Percentiles rank a stretch among this genome's conserved stretches.
phyloP scores from a whole-genome alignment of 2,329 filamentous ascomycete genomes.

The Bipolaris zeicola region DNA sequence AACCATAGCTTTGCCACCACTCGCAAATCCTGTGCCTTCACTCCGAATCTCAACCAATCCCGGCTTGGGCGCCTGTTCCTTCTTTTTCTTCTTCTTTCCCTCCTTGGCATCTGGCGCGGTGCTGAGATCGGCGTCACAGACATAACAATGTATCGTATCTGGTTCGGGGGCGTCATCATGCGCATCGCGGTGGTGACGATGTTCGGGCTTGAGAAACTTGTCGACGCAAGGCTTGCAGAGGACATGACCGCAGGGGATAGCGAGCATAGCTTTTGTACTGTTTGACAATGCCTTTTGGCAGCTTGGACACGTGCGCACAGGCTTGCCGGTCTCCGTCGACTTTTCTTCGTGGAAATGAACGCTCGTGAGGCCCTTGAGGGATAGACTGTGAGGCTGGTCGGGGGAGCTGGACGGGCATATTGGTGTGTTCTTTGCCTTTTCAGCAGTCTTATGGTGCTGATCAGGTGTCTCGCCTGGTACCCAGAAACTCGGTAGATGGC shows the following conservation, averaged over 20 bases:
- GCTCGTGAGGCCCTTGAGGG: conserved; percentile 76
- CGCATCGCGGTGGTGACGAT: conserved; percentile 51
- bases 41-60: conserved; percentile 80
- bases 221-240: conserved; percentile 83
- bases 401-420: conserved; percentile 76
- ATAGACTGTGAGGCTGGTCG: conserved; percentile 72
- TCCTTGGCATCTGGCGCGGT: conserved; percentile 34
- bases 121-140: conserved; percentile 81
- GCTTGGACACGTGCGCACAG: conserved; percentile 72
- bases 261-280: conserved; percentile 78
- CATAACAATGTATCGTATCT: conserved; percentile 72
- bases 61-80: conserved; percentile 65
- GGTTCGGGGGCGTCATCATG: conserved; percentile 63
- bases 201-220: conserved; percentile 70
- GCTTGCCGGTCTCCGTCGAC: conserved; percentile 56
- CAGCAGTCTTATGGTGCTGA: conserved; percentile 52
- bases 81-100: conserved; percentile 52
- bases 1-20: conserved; percentile 81
- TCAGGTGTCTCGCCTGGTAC: conserved; percentile 81
- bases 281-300: conserved; percentile 86
- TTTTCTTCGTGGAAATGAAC: conserved; percentile 79
- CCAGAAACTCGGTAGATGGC: conserved; percentile 86
- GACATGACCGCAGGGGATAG: conserved; percentile 90
- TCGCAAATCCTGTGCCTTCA: conserved; percentile 92
- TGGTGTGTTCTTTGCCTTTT: conserved; percentile 66